Percentiles rank a stretch among this genome's conserved stretches.
phyloP scores from a whole-genome alignment of 208 protist genomes.

The Entamoeba moshkovskii region DNA sequence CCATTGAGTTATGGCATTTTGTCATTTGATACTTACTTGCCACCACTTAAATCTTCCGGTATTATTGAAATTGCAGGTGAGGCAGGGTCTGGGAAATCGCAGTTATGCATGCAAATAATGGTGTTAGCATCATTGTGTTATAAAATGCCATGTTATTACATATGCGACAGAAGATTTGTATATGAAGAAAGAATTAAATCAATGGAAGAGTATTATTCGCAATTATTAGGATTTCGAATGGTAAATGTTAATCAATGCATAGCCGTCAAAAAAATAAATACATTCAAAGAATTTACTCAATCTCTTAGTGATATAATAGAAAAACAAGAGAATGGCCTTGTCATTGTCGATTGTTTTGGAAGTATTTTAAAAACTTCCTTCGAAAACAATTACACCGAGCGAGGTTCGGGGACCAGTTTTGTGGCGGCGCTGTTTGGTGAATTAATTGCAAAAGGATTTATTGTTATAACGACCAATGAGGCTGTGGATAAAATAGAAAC shows the following conservation, averaged over 20 bases:
- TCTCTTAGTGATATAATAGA: not conserved
- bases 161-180: not conserved
- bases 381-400: not conserved
- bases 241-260: not conserved
- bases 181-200: not conserved
- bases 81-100: not conserved
- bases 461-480: not conserved
- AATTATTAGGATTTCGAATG: not conserved
- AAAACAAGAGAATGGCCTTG: not conserved
- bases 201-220: not conserved
- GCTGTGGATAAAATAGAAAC: not conserved
- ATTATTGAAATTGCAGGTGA: constrained; percentile 1
- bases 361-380: not conserved
- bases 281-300: not conserved
- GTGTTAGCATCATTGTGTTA: not conserved
- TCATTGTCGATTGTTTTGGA: not conserved
- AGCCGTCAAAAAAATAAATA: not conserved
- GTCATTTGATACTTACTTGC: not conserved
- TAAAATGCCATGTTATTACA: not conserved
- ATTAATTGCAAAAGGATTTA: not conserved
- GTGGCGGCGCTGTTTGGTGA: not conserved
- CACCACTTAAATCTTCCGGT: not conserved
- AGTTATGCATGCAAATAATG: not conserved
- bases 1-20: not conserved
- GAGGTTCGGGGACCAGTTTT: not conserved